These are phyloP conservation scores for Solanum pennellii DNA, from an alignment of 257 asterid species.

Conservation along the genomic window DNA sequence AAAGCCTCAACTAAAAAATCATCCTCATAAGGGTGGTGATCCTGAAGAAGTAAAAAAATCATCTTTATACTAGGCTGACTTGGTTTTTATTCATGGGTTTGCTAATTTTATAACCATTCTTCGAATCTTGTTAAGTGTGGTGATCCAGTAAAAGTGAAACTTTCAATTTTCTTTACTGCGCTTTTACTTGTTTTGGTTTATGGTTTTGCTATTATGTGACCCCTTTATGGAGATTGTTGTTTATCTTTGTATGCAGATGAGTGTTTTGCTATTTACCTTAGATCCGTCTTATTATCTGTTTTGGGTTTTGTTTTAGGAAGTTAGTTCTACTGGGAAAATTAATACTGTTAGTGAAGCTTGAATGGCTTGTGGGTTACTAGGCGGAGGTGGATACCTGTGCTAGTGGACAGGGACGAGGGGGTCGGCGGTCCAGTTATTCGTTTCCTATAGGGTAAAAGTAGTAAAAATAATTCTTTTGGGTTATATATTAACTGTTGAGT, in stretches of 20 bases:
- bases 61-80: neutral
- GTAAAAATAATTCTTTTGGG: neutral
- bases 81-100: neutral
- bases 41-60: neutral
- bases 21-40: constrained; percentile 11
- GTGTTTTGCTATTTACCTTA: neutral
- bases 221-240: neutral
- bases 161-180: neutral
- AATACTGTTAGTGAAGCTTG: neutral
- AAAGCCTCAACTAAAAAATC: constrained; percentile 7
- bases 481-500: neutral
- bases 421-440: neutral
- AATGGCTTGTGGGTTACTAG: neutral
- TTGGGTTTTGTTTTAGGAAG: neutral
- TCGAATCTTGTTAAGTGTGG: too few relatives aligned
- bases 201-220: neutral
- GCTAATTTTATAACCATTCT: neutral
- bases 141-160: too few relatives aligned
- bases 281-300: neutral
- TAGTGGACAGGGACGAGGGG: neutral
- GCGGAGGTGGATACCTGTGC: neutral
- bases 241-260: neutral
- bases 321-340: neutral
- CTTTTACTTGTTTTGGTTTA: neutral
- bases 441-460: neutral